Percentiles rank a stretch among this genome's conserved stretches.
Evolutionary conservation across 495 filamentous ascomycete genomes (phyloP).

Genomic region (Letharia lupina): DNA sequence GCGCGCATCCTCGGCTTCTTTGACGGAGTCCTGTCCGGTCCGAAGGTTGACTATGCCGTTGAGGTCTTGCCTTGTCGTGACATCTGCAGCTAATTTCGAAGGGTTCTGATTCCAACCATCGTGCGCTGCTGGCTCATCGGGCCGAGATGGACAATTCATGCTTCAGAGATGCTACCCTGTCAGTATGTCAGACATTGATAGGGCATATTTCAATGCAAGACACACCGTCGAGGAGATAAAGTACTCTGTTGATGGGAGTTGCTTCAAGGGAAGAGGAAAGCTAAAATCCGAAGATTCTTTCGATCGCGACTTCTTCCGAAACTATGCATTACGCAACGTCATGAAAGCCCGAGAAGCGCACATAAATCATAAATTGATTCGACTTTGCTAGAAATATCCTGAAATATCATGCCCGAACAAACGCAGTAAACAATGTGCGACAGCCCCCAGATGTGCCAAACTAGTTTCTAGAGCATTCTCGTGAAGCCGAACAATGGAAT

Average conservation of each 20-base stretch:
- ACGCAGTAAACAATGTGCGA: neutral
- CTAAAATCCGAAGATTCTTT: constrained; percentile 7
- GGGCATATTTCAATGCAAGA: neutral
- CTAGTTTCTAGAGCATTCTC: neutral
- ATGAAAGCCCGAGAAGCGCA: neutral
- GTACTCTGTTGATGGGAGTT: neutral
- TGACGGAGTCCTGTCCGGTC: constrained; percentile 21
- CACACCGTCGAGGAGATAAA: neutral
- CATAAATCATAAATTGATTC: neutral
- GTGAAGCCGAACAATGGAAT: neutral
- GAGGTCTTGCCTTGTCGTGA: constrained; percentile 55
- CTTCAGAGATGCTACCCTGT: neutral
- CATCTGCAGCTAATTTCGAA: constrained; percentile 44
- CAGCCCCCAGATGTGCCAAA: neutral
- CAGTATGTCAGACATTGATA: neutral
- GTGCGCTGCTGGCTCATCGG: constrained; percentile 47
- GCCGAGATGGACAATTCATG: constrained; percentile 60
- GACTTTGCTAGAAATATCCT: neutral
- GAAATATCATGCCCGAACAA: neutral
- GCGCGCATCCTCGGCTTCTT: constrained; percentile 11
- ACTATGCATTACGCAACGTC: neutral
- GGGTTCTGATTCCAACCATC: constrained; percentile 55
- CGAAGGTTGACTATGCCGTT: constrained; percentile 43
- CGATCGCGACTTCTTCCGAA: constrained; percentile 15
- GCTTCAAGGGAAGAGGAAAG: neutral